A percentile compares a stretch with the other conserved stretches of the same genome.
These are phyloP conservation scores for Xylaria longipes DNA, from an alignment of 495 filamentous ascomycete species.

Conservation along the genomic window DNA sequence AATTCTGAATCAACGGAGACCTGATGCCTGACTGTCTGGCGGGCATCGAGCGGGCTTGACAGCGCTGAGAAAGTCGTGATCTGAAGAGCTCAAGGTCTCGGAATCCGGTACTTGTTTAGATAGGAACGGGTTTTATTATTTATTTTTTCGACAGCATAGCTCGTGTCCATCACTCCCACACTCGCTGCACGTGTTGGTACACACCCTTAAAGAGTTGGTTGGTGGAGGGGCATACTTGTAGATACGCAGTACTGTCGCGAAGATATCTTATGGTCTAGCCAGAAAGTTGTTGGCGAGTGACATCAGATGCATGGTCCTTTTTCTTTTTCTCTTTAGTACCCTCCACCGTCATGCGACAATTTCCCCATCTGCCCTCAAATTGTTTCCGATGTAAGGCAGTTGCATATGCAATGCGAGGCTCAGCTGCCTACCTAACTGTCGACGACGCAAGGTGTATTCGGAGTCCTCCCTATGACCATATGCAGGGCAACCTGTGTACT, in stretches of 20 bases:
- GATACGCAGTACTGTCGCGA: background rate
- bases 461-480: background rate
- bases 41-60: background rate
- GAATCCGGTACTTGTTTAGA: conserved; percentile 5
- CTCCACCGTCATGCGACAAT: background rate
- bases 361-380: background rate
- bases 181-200: background rate
- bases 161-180: background rate
- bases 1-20: background rate
- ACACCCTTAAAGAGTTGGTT: background rate
- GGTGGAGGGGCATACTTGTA: background rate
- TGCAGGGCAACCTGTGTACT: background rate
- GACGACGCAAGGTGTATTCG: background rate
- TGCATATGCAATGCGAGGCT: background rate
- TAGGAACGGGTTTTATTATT: background rate
- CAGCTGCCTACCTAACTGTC: background rate
- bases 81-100: background rate
- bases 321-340: background rate
- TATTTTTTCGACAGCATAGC: background rate
- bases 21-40: background rate
- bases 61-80: background rate
- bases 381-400: background rate
- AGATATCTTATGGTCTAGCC: background rate
- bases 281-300: background rate
- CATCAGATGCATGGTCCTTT: conserved; percentile 24